Percentiles rank a stretch among this genome's conserved stretches.
These are phyloP conservation scores for Malassezia japonica DNA, from an alignment of 1,284 basidiomycete genomes.

Conservation along the genomic window DNA sequence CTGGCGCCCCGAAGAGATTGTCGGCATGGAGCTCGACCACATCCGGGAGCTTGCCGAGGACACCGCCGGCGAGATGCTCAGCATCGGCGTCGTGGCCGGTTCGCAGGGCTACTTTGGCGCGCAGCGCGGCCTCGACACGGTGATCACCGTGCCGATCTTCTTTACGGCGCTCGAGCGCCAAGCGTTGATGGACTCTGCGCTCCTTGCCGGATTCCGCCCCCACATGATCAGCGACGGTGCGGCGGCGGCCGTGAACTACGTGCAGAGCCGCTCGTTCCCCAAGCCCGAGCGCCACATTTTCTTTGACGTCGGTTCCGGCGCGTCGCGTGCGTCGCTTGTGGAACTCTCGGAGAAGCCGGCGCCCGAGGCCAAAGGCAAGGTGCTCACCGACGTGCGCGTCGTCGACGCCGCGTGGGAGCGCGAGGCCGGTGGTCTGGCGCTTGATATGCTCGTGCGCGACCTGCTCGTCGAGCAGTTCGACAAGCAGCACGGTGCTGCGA, in stretches of 20 bases:
- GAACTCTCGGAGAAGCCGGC: constrained; percentile 54
- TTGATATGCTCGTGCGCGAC: constrained; percentile 74
- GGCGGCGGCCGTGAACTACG: constrained; percentile 56
- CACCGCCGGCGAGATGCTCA: constrained; percentile 53
- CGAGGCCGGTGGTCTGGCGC: constrained; percentile 65
- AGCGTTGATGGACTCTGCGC: constrained; percentile 71
- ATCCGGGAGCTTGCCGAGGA: constrained; percentile 76
- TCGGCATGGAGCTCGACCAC: constrained; percentile 88
- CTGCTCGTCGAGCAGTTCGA: constrained; percentile 70
- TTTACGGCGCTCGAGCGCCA: constrained; percentile 63
- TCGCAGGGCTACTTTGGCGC: constrained; percentile 4
- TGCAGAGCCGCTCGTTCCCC: constrained; percentile 78
- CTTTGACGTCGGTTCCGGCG: constrained; percentile 83
- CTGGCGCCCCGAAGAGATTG: constrained; percentile 67
- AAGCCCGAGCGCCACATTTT: constrained; percentile 71
- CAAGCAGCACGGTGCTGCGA: constrained; percentile 52
- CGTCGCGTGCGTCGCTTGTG: constrained; percentile 75
- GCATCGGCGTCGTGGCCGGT: constrained; percentile 16
- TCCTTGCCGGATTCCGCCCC: constrained; percentile 74
- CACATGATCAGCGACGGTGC: constrained; percentile 86
- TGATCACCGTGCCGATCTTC: constrained; percentile 44
- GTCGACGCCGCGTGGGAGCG: constrained; percentile 71
- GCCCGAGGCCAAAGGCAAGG: constrained; percentile 48
- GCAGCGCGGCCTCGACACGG: constrained; percentile 36
- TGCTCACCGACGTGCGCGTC: constrained; percentile 67